A percentile compares a stretch with the other conserved stretches of the same genome.
These are phyloP conservation scores for Scedosporium boydii DNA, from an alignment of 2,329 filamentous ascomycete species.

Conservation along the genomic window DNA sequence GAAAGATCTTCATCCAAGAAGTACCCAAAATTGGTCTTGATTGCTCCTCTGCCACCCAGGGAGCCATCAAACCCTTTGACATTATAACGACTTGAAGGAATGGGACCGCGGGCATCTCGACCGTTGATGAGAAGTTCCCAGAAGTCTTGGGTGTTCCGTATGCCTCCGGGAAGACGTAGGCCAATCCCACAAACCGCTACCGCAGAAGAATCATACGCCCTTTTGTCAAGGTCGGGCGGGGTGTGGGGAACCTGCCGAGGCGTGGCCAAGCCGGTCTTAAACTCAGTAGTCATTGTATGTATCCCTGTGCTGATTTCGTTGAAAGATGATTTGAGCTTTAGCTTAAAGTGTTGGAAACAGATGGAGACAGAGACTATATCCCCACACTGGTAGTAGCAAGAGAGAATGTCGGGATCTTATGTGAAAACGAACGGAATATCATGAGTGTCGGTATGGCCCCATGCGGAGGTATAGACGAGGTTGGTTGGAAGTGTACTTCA, in stretches of 20 bases:
- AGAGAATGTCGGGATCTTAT: too few species aligned
- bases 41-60: conserved; percentile 13
- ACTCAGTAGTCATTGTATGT: neutral
- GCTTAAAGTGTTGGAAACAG: neutral
- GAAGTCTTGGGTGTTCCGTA: conserved; percentile 15
- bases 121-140: conserved; percentile 23
- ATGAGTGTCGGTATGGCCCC: too few species aligned
- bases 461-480: too few species aligned
- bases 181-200: conserved; percentile 15
- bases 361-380: neutral
- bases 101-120: conserved; percentile 12
- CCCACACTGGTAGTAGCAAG: too few species aligned
- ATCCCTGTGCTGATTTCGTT: neutral
- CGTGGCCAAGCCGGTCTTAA: neutral
- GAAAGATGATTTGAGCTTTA: neutral
- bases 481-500: too few species aligned
- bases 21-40: conserved; percentile 10
- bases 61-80: conserved; percentile 10
- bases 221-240: neutral
- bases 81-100: conserved; percentile 18
- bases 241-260: neutral
- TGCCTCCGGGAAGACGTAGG: conserved; percentile 20
- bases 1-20: conserved; percentile 15
- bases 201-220: conserved; percentile 19
- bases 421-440: too few species aligned